Percentiles rank a stretch among this genome's conserved stretches.
These are phyloP conservation scores for Myrmaecium sp. DNA, from an alignment of 2,329 filamentous ascomycete species.

Conservation along the genomic window DNA sequence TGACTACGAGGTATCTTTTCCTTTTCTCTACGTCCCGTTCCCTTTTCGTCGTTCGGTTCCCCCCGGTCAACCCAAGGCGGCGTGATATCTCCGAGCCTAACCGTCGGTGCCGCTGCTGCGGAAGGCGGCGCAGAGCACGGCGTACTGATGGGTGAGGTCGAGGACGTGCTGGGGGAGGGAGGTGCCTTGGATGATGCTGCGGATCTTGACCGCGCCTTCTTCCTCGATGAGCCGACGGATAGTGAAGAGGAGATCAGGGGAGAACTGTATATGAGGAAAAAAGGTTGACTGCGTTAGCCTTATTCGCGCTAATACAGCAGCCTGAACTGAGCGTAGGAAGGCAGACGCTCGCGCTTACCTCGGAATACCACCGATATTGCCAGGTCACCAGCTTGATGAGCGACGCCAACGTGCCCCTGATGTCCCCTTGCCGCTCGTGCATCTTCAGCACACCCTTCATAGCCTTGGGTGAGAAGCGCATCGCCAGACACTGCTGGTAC, in stretches of 20 bases:
- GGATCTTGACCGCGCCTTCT: constrained; percentile 90
- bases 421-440: constrained; percentile 63
- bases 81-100: constrained; percentile 20
- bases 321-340: constrained; percentile 1
- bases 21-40: too few relatives aligned
- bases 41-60: too few relatives aligned
- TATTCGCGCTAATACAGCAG: too few relatives aligned
- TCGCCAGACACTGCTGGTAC: constrained; percentile 71
- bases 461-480: constrained; percentile 86
- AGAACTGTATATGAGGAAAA: too few relatives aligned
- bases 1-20: neutral
- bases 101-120: constrained; percentile 84
- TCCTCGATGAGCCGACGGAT: constrained; percentile 91
- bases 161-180: constrained; percentile 84
- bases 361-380: constrained; percentile 99
- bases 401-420: constrained; percentile 64
- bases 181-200: constrained; percentile 92
- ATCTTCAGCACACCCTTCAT: constrained; percentile 69
- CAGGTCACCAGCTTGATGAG: constrained; percentile 85
- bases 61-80: neutral
- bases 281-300: constrained; percentile 8
- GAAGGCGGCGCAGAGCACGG: constrained; percentile 84
- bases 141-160: constrained; percentile 91
- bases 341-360: constrained; percentile 35
- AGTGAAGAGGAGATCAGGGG: constrained; percentile 70